Evolutionary conservation across 208 protist species (phyloP), one percentile per base, ranked within the genome.

Genomic region (Trypanosomatidae sp.): DNA sequence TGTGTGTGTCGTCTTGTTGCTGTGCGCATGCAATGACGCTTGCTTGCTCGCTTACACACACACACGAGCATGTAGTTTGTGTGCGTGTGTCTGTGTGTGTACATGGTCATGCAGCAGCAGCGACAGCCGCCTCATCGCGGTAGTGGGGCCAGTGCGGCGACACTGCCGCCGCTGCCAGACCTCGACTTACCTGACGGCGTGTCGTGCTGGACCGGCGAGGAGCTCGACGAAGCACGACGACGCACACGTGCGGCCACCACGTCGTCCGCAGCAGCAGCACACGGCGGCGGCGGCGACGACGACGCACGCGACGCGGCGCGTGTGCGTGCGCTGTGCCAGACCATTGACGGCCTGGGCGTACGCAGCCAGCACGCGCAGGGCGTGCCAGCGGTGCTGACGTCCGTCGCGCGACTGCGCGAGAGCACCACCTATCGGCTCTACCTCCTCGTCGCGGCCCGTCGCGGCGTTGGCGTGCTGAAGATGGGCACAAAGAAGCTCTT

Each of bases 401-500:
- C 70, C 6, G 76, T 74, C 25, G 20, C 46, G n/a, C 60, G 59
- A n/a, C 55, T 87, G 11, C 56, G 60, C 28, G 70, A 80, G 51
- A 74, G 59, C 43, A 47, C 33, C 7, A 59, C 83, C 11, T 66
- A 71, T 37, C 55, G 62, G 28, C 39, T 95, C 5, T 92, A 91
- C 55, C 39, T 95, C 6, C 45, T 75, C 20, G 69, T 51, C 8
- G 24, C 72, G 26, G 55, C 59, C 16, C 56, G 65, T 43, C 48
- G 53, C 19, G 82, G 76, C n/a, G 49, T 86, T 3, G 91, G 91
- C 18, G 78, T 96, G 16, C 43, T 96, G 2, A 95, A 95, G 53
- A 62, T 94, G 19, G 91, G 91, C 10, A 44, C 66, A 6, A 93
- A 94, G 61, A 87, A 89, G 43, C 62, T 96, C 6, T 96, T 96